phyloP scores from a whole-genome alignment of 2,329 filamentous ascomycete species.

The Fusarium sp. region DNA sequence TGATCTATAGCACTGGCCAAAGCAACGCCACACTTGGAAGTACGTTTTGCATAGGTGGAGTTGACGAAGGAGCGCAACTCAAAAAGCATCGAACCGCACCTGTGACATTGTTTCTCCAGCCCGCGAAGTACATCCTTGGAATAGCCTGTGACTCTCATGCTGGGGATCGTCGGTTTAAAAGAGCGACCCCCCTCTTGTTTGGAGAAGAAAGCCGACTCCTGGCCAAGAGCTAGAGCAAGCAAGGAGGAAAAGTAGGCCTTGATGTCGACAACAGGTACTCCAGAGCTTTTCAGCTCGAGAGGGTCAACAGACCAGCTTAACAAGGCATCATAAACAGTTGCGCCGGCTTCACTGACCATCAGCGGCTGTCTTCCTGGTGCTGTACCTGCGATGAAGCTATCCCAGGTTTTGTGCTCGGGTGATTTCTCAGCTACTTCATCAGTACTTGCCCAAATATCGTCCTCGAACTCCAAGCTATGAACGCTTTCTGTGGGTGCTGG shows the following conservation, averaged over 20 bases:
- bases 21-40: constrained; percentile 63
- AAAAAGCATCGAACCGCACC: constrained; percentile 62
- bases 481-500: constrained; percentile 12
- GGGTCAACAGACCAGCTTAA: constrained; percentile 59
- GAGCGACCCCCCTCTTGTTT: constrained; percentile 65
- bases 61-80: constrained; percentile 62
- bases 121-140: constrained; percentile 62
- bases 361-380: constrained; percentile 56
- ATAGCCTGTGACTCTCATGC: constrained; percentile 68
- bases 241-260: constrained; percentile 68
- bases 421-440: constrained; percentile 49
- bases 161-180: constrained; percentile 64
- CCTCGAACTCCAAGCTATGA: constrained; percentile 16
- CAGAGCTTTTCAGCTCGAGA: constrained; percentile 53
- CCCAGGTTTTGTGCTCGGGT: constrained; percentile 74
- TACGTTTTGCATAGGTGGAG: constrained; percentile 58
- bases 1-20: constrained; percentile 63
- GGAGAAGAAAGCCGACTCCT: constrained; percentile 77
- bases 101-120: constrained; percentile 60
- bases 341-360: constrained; percentile 77
- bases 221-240: constrained; percentile 74
- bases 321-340: constrained; percentile 74
- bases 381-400: constrained; percentile 67
- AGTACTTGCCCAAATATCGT: constrained; percentile 61
- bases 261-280: constrained; percentile 60